Base-by-base conservation (phyloP, 2,329 filamentous ascomycete species). In the Alternaria brassicae region DNA sequence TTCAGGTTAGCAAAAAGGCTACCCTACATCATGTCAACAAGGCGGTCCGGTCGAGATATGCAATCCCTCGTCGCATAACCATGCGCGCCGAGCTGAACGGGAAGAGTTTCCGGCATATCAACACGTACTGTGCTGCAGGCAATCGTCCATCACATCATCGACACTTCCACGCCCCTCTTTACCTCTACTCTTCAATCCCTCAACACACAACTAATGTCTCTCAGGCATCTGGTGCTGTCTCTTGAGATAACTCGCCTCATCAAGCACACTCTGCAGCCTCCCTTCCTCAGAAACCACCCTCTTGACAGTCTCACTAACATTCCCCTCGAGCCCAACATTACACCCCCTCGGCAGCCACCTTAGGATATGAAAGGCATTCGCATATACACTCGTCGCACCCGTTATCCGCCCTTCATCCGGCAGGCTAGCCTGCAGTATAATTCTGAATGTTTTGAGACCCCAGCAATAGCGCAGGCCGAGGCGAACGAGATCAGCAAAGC, bases 351-450 rank as follows among this genome's bases (percentile, higher is more conserved):
- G 80, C 58, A 82, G 62, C 80, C 80, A 82, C 13, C 80, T 62
- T 36, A 82, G 65, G 32, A 81, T 81, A 58, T 81, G 80, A 57
- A 82, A 82, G 0, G 80, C 80, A 56, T 81, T 81, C 13, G 79
- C 80, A 56, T 82, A 81, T 7, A 81, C 78, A 23, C 77, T 80
- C 3, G 77, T 79, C 25, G 78, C 77, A 8, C 76, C 74, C 1
- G 53, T 60, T 9, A 62, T 49, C 8, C 60, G 34, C n/a, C 66
- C 61, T 28, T 77, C 75, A 39, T 73, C 72, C 0, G 75, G 74
- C 17, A 78, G 60, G 39, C 67, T 68, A 3, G 68, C 62, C 19
- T 73, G 78, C 47, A 81, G 71, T 17, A 76, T 70, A 27, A 82
- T 79, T 34, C 75, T 76, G 49, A 82, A 75, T 1, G 67, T 78